Conservation (phyloP, 2,329 filamentous ascomycete species). For the Orbilia javanica region DNA sequence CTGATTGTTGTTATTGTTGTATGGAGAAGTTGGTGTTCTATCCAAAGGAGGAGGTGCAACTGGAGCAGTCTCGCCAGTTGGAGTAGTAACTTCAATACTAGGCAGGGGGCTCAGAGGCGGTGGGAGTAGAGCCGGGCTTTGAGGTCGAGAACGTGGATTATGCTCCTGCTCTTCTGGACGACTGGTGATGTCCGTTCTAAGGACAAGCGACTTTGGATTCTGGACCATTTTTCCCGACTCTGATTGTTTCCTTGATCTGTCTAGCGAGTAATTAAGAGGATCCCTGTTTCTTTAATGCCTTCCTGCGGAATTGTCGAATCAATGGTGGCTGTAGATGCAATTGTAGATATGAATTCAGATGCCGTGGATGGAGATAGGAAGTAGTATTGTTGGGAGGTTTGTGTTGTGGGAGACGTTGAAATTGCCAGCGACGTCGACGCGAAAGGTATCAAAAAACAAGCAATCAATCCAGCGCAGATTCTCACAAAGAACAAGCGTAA, state of each 20-base stretch:
- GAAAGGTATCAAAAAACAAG: conserved; percentile 28
- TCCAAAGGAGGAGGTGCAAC: conserved; percentile 49
- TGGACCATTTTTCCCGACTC: conserved; percentile 45
- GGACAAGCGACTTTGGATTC: conserved; percentile 54
- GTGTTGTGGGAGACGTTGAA: conserved; percentile 41
- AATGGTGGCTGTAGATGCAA: not conserved
- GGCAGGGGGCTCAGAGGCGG: conserved; percentile 39
- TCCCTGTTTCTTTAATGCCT: conserved; percentile 2
- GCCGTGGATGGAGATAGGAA: not conserved
- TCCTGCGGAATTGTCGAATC: conserved; percentile 2
- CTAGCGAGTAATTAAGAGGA: not conserved
- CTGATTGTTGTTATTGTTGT: conserved; percentile 7
- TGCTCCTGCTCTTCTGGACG: conserved; percentile 55
- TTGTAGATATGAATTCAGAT: not conserved
- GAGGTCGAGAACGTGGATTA: conserved; percentile 45
- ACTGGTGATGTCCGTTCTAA: conserved; percentile 55
- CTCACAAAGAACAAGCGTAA: conserved; percentile 55
- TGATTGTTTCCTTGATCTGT: not conserved
- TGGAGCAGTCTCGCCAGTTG: conserved; percentile 42
- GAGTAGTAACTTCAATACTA: conserved; percentile 50
- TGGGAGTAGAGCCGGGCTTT: conserved; percentile 46
- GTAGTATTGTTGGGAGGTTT: conserved; percentile 7
- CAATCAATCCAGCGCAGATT: conserved; percentile 41
- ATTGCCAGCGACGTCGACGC: conserved; percentile 35
- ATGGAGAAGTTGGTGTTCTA: conserved; percentile 27